Percentiles rank a stretch among this genome's conserved stretches.
Evolutionary conservation across 768 basidiomycete genomes (phyloP).

Genomic region (Podaxis carcinomalis): DNA sequence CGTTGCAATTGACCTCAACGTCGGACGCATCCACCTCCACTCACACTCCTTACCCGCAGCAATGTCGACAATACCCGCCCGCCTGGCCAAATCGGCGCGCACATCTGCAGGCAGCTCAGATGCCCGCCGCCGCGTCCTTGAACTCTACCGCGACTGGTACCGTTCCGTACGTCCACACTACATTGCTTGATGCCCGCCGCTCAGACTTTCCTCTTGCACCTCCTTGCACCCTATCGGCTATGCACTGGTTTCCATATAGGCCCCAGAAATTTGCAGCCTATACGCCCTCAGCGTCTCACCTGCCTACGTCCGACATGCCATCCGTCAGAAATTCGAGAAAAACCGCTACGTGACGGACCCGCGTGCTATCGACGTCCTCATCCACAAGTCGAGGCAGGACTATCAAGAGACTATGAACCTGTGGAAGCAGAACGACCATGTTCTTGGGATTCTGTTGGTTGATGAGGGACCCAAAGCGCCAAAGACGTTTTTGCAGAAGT

Average conservation of each 20-base stretch:
- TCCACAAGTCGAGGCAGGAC: slow-evolving; percentile 82
- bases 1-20: slow-evolving; percentile 6
- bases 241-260: slow-evolving; percentile 38
- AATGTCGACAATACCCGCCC: slow-evolving; percentile 80
- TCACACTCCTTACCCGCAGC: slow-evolving; percentile 6
- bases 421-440: slow-evolving; percentile 87
- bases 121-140: slow-evolving; percentile 62
- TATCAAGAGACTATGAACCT: slow-evolving; percentile 93
- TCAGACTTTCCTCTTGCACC: neutral
- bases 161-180: slow-evolving; percentile 61
- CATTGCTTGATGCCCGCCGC: neutral
- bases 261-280: slow-evolving; percentile 82
- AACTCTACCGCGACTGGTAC: slow-evolving; percentile 92
- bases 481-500: slow-evolving; percentile 76
- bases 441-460: slow-evolving; percentile 62
- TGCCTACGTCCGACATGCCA: slow-evolving; percentile 69
- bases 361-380: slow-evolving; percentile 78
- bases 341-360: slow-evolving; percentile 81
- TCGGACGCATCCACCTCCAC: slow-evolving; percentile 7
- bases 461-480: slow-evolving; percentile 22
- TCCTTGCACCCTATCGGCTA: slow-evolving; percentile 2
- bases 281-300: slow-evolving; percentile 83
- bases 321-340: slow-evolving; percentile 84
- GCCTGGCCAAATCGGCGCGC: slow-evolving; percentile 70
- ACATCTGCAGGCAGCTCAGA: slow-evolving; percentile 54